Conservation (phyloP, 1,284 basidiomycete genomes). For the Phenoliferia sp. region DNA sequence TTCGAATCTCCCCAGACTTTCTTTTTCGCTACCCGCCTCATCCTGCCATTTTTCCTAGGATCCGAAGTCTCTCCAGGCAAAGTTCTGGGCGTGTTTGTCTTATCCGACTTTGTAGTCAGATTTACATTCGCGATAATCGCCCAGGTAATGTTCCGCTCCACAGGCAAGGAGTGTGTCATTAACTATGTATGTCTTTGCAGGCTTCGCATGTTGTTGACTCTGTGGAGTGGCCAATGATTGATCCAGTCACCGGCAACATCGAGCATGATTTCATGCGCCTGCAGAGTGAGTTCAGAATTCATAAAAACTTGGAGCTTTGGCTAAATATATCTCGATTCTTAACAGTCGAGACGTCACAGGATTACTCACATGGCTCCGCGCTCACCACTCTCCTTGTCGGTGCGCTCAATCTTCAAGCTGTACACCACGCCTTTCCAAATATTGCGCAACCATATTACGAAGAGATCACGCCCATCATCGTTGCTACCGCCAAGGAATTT, state of each 20-base stretch:
- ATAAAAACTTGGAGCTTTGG: too few relatives aligned
- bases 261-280: neutral
- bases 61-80: neutral
- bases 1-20: neutral
- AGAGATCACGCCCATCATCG: neutral
- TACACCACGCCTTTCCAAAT: neutral
- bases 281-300: neutral
- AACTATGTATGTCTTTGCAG: neutral
- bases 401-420: neutral
- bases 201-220: neutral
- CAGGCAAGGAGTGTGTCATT: too few relatives aligned
- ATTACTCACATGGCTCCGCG: neutral
- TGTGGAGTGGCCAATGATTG: neutral
- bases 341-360: neutral
- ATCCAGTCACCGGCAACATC: neutral
- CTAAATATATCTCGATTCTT: too few relatives aligned
- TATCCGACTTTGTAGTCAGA: neutral
- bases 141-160: neutral
- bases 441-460: neutral
- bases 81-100: neutral
- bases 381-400: slow-evolving; percentile 1
- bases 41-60: neutral
- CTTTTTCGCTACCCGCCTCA: neutral
- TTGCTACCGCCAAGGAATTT: neutral
- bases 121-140: neutral